These are phyloP conservation scores for Eutrema salsugineum DNA, from an alignment of 441 rosid genomes.

Conservation along the genomic window DNA sequence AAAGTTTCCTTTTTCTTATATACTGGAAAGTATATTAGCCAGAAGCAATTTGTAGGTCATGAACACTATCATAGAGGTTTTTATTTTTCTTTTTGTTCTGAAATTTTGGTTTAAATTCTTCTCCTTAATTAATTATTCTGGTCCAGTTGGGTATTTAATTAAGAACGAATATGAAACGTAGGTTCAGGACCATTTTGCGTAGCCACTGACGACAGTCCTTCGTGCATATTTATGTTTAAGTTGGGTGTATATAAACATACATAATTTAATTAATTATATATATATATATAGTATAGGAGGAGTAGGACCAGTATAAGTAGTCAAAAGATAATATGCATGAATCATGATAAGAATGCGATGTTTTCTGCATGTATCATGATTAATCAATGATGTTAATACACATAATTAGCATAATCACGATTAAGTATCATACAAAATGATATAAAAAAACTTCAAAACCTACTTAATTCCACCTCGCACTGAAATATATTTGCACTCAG, in stretches of 20 bases:
- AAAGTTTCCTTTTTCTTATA: not conserved
- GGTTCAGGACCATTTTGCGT: constrained; percentile 16
- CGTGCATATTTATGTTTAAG: not conserved
- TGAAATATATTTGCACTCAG: not conserved
- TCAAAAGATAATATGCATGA: constrained; percentile 3
- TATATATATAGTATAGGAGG: constrained; percentile 6
- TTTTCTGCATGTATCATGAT: constrained; percentile 28
- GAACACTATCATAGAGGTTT: not conserved
- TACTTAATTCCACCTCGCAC: not conserved
- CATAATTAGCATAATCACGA: not conserved
- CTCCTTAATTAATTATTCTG: not conserved
- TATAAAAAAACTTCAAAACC: not conserved
- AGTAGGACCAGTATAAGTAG: constrained; percentile 10
- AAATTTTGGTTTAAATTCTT: not conserved
- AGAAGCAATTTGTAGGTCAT: constrained; percentile 11
- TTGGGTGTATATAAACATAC: not conserved
- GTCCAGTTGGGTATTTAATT: constrained; percentile 14
- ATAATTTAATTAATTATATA: constrained; percentile 4
- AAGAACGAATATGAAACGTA: constrained; percentile 12
- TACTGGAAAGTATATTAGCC: not conserved
- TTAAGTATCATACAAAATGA: not conserved
- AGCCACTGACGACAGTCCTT: not conserved
- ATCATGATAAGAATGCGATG: constrained; percentile 14
- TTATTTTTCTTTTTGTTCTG: not conserved
- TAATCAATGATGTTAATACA: not conserved